Base-by-base conservation (phyloP, 441 rosid species). In the Mallotus repandus region DNA sequence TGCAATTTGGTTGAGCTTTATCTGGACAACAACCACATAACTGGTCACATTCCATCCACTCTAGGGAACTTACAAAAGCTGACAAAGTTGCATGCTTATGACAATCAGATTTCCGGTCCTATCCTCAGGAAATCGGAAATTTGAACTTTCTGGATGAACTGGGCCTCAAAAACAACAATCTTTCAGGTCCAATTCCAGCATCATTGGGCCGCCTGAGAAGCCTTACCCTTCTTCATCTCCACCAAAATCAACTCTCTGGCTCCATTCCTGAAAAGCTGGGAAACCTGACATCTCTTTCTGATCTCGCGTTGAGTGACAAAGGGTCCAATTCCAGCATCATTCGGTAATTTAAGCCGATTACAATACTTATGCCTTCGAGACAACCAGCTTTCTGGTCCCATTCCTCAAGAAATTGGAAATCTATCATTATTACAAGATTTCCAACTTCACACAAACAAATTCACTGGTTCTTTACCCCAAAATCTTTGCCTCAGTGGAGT, bases 101-200 rank as follows among this genome's bases (percentile, higher is more conserved):
- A 14, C 16, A 85, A 87, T 6, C 41, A 68, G 1, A 72, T 86
- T 43, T 68, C 46, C 7, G 85, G 84, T 29, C 0, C 67, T 7
- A 79, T 81, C 32, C 83, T 2, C 18, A 9, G 0, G 86, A 82
- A 73, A 29, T 86, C 0, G 83, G 86, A 52, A 64, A 79, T 35
- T 35, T 86, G 70, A 72, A 69, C n/a, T 76, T 71, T 49, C 82
- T 79, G 3, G 5, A 14, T 2, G 0, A 2, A 6, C 61, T 77
- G 16, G 48, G 59, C 56, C 70, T 83, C 15, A 9, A 35, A 7
- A 1, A 4, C 6, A 85, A 83, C 57, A 66, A 64, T 15, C 80
- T 80, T 6, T 59, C 63, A 25, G 82, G 82, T 13, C 11, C 60
- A 2, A 81, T 83, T 67, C 86, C 84, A 0, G 4, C 77, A 2